Evolutionary conservation across 257 asterid species (phyloP).

Genomic region (Solanum lycopersicoides): DNA sequence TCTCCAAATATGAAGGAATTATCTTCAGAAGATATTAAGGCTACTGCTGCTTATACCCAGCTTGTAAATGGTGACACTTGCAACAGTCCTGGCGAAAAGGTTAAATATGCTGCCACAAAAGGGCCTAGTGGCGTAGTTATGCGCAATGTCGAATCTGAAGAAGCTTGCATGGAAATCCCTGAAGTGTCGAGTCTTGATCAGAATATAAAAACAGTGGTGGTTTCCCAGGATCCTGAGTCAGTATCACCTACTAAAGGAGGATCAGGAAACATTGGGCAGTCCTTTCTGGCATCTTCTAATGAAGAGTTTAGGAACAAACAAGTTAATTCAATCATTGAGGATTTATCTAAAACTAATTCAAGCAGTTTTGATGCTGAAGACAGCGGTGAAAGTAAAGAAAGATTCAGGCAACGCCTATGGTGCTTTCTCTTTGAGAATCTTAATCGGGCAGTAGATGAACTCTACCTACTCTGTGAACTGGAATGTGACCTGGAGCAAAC

Average conservation of each 20-base stretch:
- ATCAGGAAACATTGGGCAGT: slow-evolving; percentile 16
- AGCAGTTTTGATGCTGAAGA: slow-evolving; percentile 30
- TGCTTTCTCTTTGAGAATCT: slow-evolving; percentile 97
- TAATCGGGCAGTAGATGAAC: slow-evolving; percentile 93
- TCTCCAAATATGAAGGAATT: slow-evolving; percentile 34
- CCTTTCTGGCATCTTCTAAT: slow-evolving; percentile 15
- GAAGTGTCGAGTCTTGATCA: slow-evolving; percentile 11
- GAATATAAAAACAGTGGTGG: slow-evolving; percentile 11
- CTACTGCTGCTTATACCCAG: slow-evolving; percentile 12
- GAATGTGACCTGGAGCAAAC: slow-evolving; percentile 94
- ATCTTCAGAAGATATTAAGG: slow-evolving; percentile 42
- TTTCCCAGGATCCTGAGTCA: slow-evolving; percentile 8
- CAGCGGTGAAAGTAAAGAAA: slow-evolving; percentile 72
- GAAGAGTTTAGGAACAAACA: slow-evolving; percentile 20
- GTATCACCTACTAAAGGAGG: slow-evolving; percentile 14
- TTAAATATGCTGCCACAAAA: slow-evolving; percentile 17
- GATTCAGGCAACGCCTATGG: slow-evolving; percentile 98
- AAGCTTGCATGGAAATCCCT: slow-evolving; percentile 9
- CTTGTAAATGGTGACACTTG: slow-evolving; percentile 9
- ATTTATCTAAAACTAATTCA: slow-evolving; percentile 18
- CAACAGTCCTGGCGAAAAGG: not conserved
- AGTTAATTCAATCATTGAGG: slow-evolving; percentile 23
- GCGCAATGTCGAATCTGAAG: not conserved
- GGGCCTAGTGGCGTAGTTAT: slow-evolving; percentile 2
- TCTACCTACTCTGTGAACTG: slow-evolving; percentile 95